phyloP scores from a whole-genome alignment of 148 eudicot genomes.

The Fagopyrum esculentum region DNA sequence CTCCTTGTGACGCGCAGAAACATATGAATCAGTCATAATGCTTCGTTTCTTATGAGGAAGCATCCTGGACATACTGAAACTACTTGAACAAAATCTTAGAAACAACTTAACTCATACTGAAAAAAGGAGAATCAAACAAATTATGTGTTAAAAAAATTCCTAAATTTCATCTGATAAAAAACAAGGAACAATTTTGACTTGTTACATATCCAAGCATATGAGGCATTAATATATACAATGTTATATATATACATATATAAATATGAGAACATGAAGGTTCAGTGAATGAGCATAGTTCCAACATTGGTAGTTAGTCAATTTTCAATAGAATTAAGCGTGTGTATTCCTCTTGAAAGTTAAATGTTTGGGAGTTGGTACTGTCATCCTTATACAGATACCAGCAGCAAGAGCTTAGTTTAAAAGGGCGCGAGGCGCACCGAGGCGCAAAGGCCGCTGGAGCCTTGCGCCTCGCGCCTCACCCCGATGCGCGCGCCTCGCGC shows the following conservation, averaged over 20 bases:
- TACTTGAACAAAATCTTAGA: constrained; percentile 40
- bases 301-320: not conserved
- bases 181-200: too few relatives aligned
- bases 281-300: not conserved
- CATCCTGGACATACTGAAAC: constrained; percentile 55
- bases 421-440: too few relatives aligned
- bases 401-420: too few relatives aligned
- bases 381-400: not conserved
- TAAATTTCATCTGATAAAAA: not conserved
- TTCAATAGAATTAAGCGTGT: not conserved
- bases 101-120: not conserved
- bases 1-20: constrained; percentile 60
- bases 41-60: constrained; percentile 82
- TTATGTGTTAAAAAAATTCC: not conserved
- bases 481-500: too few relatives aligned
- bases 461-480: too few relatives aligned
- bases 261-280: too few relatives aligned
- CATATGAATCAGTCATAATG: constrained; percentile 52
- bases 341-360: not conserved
- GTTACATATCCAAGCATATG: not conserved
- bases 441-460: too few relatives aligned
- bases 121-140: not conserved
- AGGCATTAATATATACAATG: not conserved
- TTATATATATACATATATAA: too few relatives aligned
- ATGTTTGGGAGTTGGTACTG: not conserved